Base-by-base conservation (phyloP, 345 rosid genomes). In the Eucalyptus fibrosa region DNA sequence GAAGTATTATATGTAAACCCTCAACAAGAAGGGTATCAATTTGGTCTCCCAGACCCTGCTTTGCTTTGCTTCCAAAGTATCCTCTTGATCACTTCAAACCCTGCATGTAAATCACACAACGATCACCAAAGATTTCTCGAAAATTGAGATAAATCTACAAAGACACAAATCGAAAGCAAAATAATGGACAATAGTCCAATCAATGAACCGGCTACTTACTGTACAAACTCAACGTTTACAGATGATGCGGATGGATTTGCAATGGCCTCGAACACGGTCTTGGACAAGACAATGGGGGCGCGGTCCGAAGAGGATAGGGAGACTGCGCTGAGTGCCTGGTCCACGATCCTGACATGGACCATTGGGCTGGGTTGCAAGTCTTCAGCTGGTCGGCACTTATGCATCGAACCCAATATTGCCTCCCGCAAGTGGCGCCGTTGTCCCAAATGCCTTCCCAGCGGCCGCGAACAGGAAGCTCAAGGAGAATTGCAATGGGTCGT, bases 391-490 rank as follows among this genome's bases (percentile, higher is more conserved):
- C 80, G 9, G 94, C 94, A 12, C 95, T 96, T 34, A 95, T 90
- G 92, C 97, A 96, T 19, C 94, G 88, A 26, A 96, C 93, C 89
- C 89, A 28, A 65, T 96, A 96, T 40, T 88, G 92, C 88, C 95
- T 89, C 87, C 96, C 96, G 7, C 96, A 95, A 8, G 94, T 86
- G 2, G 96, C 95, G 1, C 95, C 96, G n/a, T 93, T 94, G 90
- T 96, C 95, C 97, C 97, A 96, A 88, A 96, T 55, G 80, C 94
- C 95, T 15, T 94, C 2, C 96, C 94, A 4, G 94, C 95, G 1
- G 95, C 94, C 8, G 91, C 96, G 32, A 96, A 96, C 49, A 93
- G 17, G 88, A 92, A 91, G 92, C 81, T 91, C 17, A 94, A 37
- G 7, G 97, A 96, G 69, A 94, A 94, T 51, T 92, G 92, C 5